phyloP scores from a whole-genome alignment of 1,284 basidiomycete species.

The Mixia osmundae region DNA sequence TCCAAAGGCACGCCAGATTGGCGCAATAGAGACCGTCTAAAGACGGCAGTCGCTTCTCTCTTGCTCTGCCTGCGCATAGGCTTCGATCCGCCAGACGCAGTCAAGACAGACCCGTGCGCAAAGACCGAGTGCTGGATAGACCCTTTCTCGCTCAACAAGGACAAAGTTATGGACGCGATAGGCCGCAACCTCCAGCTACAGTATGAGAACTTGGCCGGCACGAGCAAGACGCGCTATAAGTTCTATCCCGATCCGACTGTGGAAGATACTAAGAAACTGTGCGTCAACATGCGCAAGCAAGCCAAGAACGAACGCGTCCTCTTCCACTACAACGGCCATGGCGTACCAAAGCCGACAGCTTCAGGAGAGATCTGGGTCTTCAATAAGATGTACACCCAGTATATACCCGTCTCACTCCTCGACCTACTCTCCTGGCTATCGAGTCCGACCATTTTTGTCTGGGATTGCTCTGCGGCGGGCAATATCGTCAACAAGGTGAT shows the following conservation, averaged over 20 bases:
- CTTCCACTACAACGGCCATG: constrained; percentile 97
- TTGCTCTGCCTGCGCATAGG: constrained; percentile 93
- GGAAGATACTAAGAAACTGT: constrained; percentile 80
- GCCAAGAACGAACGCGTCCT: constrained; percentile 85
- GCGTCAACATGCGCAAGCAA: constrained; percentile 55
- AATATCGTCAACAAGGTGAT: constrained; percentile 82
- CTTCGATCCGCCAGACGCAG: constrained; percentile 86
- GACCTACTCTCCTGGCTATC: constrained; percentile 19
- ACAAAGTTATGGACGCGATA: constrained; percentile 39
- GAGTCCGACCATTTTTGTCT: constrained; percentile 89
- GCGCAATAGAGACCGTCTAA: constrained; percentile 21
- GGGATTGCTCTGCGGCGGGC: constrained; percentile 94
- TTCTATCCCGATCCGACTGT: constrained; percentile 76
- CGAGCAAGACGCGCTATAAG: constrained; percentile 45
- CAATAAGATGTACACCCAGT: constrained; percentile 92
- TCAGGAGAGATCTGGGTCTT: constrained; percentile 98
- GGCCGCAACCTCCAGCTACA: constrained; percentile 82
- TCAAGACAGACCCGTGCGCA: constrained; percentile 92
- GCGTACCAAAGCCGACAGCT: constrained; percentile 85
- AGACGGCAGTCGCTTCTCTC: constrained; percentile 69
- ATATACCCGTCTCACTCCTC: constrained; percentile 50
- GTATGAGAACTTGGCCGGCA: constrained; percentile 72
- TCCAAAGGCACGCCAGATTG: constrained; percentile 22
- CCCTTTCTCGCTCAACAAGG: constrained; percentile 46
- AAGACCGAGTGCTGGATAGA: constrained; percentile 95